These are phyloP conservation scores for Leccinum aurantiacum DNA, from an alignment of 768 basidiomycete genomes.

Conservation along the genomic window DNA sequence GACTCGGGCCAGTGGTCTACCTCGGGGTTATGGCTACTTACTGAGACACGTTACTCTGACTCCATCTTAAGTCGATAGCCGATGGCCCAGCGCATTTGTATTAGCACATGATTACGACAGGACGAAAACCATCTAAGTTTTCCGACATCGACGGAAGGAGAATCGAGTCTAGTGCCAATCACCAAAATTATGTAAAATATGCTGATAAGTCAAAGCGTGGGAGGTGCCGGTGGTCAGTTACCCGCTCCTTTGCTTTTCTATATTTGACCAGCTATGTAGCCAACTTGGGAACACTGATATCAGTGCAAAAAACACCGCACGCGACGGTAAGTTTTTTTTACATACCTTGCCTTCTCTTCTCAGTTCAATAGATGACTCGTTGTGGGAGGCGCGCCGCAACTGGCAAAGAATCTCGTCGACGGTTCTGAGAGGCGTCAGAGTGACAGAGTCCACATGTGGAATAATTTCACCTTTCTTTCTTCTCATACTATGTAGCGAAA, in stretches of 20 bases:
- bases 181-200: conserved; percentile 1
- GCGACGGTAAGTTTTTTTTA: neutral
- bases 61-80: conserved; percentile 3
- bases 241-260: neutral
- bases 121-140: neutral
- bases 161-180: conserved; percentile 7
- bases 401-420: neutral
- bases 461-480: neutral
- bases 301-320: neutral
- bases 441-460: conserved; percentile 7
- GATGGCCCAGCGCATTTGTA: neutral
- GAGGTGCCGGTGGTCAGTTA: neutral
- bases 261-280: neutral
- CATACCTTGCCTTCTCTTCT: neutral
- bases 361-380: neutral
- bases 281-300: neutral
- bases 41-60: neutral
- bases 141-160: neutral
- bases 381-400: neutral
- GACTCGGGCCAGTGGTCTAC: neutral
- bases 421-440: conserved; percentile 8
- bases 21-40: neutral
- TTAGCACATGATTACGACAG: neutral
- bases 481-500: too few relatives aligned
- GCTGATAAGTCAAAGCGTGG: conserved; percentile 9